Evolutionary conservation across 495 filamentous ascomycete genomes (phyloP).

Genomic region (Aspergillus bertholletiae): DNA sequence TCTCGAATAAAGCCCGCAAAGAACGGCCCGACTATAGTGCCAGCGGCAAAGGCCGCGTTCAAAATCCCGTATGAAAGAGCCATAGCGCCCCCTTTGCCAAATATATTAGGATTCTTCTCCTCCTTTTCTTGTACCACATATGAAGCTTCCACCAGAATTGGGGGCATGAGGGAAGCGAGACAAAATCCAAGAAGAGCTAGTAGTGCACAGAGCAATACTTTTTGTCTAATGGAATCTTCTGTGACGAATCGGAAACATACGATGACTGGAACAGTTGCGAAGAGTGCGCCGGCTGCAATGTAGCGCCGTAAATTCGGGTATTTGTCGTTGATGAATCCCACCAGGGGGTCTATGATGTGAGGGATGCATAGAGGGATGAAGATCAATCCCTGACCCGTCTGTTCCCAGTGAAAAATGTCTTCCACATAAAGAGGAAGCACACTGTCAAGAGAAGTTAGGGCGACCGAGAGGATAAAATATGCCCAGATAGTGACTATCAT

Average conservation of each 20-base stretch:
- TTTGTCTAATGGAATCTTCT: too few relatives aligned
- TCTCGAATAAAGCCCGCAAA: conserved; percentile 6
- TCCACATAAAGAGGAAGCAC: background rate
- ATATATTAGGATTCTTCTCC: background rate
- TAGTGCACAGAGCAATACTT: too few relatives aligned
- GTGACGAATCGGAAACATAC: too few relatives aligned
- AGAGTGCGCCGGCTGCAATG: too few relatives aligned
- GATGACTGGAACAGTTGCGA: too few relatives aligned
- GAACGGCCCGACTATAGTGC: conserved; percentile 4
- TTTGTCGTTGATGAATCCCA: background rate
- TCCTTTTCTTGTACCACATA: conserved; percentile 1
- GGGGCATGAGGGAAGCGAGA: too few relatives aligned
- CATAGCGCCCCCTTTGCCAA: background rate
- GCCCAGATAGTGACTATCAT: background rate
- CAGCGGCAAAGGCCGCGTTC: conserved; percentile 6
- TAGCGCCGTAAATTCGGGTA: too few relatives aligned
- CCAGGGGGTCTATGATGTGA: too few relatives aligned
- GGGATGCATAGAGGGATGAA: background rate
- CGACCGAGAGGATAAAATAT: background rate
- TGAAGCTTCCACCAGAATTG: conserved; percentile 7
- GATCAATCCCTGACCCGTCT: too few relatives aligned
- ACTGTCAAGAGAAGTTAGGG: background rate
- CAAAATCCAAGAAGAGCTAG: too few relatives aligned
- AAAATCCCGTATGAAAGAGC: conserved; percentile 3
- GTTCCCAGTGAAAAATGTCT: background rate